Evolutionary conservation across 2,329 filamentous ascomycete genomes (phyloP).

Genomic region (Neoascochyta sp.): DNA sequence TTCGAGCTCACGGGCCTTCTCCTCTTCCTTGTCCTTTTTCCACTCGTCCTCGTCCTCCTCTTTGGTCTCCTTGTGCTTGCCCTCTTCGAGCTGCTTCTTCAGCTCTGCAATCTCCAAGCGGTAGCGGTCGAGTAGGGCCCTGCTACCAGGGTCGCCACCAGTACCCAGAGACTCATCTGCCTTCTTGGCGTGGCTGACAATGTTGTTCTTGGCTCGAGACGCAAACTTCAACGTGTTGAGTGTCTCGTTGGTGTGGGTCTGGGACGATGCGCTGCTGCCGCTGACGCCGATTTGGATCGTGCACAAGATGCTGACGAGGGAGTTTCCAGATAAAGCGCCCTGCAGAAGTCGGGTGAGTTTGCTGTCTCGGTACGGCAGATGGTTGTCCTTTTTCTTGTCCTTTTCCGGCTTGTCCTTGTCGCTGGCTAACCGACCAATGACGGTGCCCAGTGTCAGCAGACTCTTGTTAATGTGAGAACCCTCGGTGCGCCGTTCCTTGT

Average conservation of each 20-base stretch:
- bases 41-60: conserved; percentile 49
- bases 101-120: conserved; percentile 87
- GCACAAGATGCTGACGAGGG: conserved; percentile 93
- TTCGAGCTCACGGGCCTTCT: conserved; percentile 62
- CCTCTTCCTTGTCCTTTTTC: conserved; percentile 67
- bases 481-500: conserved; percentile 88
- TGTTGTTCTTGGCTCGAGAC: conserved; percentile 93
- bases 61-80: conserved; percentile 58
- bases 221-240: conserved; percentile 97
- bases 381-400: conserved; percentile 84
- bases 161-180: conserved; percentile 82
- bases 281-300: conserved; percentile 86
- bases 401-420: conserved; percentile 72
- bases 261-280: conserved; percentile 66
- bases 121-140: conserved; percentile 87
- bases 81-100: conserved; percentile 73
- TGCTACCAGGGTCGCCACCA: conserved; percentile 75
- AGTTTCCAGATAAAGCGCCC: conserved; percentile 86
- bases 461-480: conserved; percentile 99
- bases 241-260: conserved; percentile 79
- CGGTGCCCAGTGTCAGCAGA: conserved; percentile 87
- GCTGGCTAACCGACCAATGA: conserved; percentile 88
- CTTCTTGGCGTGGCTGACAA: conserved; percentile 93
- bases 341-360: conserved; percentile 92
- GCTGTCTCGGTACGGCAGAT: conserved; percentile 94